Evolutionary conservation across 768 basidiomycete species (phyloP), one percentile per base, ranked within the genome.

Genomic region (Podaxis sp.): DNA sequence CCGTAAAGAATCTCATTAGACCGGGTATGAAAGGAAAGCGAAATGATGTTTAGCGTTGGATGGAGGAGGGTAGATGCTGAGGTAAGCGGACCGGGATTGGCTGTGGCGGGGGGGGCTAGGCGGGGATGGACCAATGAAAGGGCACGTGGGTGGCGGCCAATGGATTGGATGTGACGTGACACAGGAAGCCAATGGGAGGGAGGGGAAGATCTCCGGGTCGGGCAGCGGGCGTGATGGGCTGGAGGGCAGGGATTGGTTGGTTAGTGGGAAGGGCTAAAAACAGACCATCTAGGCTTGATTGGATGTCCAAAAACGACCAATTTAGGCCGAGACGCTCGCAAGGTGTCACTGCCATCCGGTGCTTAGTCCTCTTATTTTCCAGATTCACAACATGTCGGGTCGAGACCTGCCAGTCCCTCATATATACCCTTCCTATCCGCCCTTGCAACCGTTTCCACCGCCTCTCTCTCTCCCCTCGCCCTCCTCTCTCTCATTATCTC

Each of bases 91-190:
- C 8, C 24, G 12, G 22, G 50, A 67, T 69, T 69, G 68, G 68
- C 57, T 41, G 12, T 64, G 55, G 52, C 20, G 44, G 44, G 66
- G 71, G 71, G 74, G 73, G 70, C 68, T 69, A 64, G 51, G 51
- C 46, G 26, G 38, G 24, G 33, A 56, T 44, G 20, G 44, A 46
- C 44, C 44, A 46, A 33, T 33, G 30, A 7, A 33, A 33, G 30
- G 30, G 30, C 30, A 28, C 28, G 28, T 53, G 51, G 51, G 51
- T 33, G 30, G 30, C 30, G 30, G 28, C 51, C 51, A 53, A 53
- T 63, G 33, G 28, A 26, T 10, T 30, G 24, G 59, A 44, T 38
- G 46, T 50, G 48, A 26, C 48, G 28, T 24, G 44, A 51, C n/a
- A 38, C 15, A 10, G 57, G 15, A 46, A 24, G 15, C 22, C 22